phyloP scores from a whole-genome alignment of 2,329 filamentous ascomycete genomes.

The Dichotomopilus funicola region DNA sequence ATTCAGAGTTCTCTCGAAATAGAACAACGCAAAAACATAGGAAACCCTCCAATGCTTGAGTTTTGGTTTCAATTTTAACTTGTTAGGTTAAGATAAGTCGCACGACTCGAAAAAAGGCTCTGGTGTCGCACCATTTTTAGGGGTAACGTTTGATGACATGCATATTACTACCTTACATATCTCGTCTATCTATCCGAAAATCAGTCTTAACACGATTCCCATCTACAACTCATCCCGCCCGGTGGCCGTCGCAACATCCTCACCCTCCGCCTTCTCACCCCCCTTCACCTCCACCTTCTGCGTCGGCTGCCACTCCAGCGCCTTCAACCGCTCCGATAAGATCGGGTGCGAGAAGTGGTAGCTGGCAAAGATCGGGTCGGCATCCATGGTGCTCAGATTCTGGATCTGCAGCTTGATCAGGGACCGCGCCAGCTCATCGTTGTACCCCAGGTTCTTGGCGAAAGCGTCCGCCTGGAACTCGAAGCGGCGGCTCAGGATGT shows the following conservation, averaged over 20 bases:
- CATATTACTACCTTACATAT: too few species aligned
- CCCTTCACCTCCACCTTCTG: slow-evolving; percentile 38
- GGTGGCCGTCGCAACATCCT: slow-evolving; percentile 56
- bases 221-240: slow-evolving; percentile 66
- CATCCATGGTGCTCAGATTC: slow-evolving; percentile 97
- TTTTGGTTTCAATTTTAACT: too few species aligned
- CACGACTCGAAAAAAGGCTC: too few species aligned
- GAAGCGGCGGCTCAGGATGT: slow-evolving; percentile 86
- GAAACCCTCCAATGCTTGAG: too few species aligned
- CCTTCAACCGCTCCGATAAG: slow-evolving; percentile 84
- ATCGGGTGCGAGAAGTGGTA: slow-evolving; percentile 99
- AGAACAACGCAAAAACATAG: too few species aligned
- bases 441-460: slow-evolving; percentile 77
- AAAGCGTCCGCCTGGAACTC: slow-evolving; percentile 96
- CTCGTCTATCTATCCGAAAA: not conserved
- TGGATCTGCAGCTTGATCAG: slow-evolving; percentile 97
- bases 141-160: too few species aligned
- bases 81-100: too few species aligned
- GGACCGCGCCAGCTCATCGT: slow-evolving; percentile 72
- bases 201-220: not conserved
- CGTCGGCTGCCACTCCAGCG: slow-evolving; percentile 75
- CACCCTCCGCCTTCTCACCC: slow-evolving; percentile 29
- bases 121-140: too few species aligned
- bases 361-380: slow-evolving; percentile 95
- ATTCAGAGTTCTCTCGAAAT: too few species aligned